Conservation (phyloP, 202 grass and related monocot species). For the Elaeis oleifera region DNA sequence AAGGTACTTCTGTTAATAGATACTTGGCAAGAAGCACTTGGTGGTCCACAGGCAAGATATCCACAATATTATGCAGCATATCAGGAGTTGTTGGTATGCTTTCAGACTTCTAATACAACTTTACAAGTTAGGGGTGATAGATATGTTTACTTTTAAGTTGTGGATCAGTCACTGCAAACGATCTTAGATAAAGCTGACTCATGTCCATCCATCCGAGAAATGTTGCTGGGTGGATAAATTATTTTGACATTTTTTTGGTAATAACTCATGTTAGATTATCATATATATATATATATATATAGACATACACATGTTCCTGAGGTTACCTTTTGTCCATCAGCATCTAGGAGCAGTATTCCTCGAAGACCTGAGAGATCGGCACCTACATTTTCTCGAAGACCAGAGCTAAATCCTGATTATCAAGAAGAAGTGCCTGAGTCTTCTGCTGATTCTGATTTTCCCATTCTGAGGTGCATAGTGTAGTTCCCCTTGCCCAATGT, state of each 20-base stretch:
- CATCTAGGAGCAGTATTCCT: slow-evolving; percentile 7
- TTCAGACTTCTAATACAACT: background rate
- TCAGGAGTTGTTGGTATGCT: slow-evolving; percentile 15
- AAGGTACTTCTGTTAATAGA: slow-evolving; percentile 11
- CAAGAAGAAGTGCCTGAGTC: slow-evolving; percentile 7
- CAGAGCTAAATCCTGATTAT: background rate
- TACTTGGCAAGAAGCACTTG: slow-evolving; percentile 11
- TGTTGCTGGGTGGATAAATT: too few species aligned
- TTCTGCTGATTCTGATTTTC: slow-evolving; percentile 12
- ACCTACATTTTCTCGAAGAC: background rate
- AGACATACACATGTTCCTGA: too few species aligned
- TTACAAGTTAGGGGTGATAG: too few species aligned
- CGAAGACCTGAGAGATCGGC: slow-evolving; percentile 6
- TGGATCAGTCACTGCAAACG: too few species aligned
- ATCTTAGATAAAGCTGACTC: too few species aligned
- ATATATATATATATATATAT: too few species aligned
- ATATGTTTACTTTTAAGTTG: too few species aligned
- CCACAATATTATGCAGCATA: slow-evolving; percentile 16
- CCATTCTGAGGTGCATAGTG: slow-evolving; percentile 1
- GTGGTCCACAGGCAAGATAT: slow-evolving; percentile 6
- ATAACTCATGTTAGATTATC: too few species aligned
- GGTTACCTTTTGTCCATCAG: background rate
- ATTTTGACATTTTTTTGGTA: too few species aligned
- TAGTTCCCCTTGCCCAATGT: too few species aligned
- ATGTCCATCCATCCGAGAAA: too few species aligned